Evolutionary conservation across 768 basidiomycete species (phyloP), one percentile per base, ranked within the genome.

Genomic region (Phallus indusiatus): DNA sequence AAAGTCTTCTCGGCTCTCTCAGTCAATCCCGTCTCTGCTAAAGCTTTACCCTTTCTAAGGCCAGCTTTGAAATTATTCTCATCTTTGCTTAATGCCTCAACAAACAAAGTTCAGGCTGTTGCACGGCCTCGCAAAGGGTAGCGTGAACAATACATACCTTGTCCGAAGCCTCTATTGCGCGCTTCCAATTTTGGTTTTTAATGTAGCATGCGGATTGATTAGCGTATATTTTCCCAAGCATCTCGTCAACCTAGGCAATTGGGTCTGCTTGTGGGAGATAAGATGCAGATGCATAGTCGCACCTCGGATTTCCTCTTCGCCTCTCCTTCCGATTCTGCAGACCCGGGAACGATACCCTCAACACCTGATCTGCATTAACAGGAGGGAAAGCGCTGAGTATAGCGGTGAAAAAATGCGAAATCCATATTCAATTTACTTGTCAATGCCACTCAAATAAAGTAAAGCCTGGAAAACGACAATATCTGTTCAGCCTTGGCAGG

Each of bases 141-240:
- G 1, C 16, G 53, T 37, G 1, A 34, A 10, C 33, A 21, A 18
- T 10, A 53, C 67, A 16, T 48, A 79, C 89, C 78, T 91, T 87
- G 64, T 91, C 83, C 21, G 90, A 88, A n/a, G 88, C 84, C 64
- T 92, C 88, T 54, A 81, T 68, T 0, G 84, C 86, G 14, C 90
- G 81, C 66, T 82, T 81, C 86, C 86, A 93, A 67, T 90, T 93
- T 51, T 76, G 75, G 53, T 82, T 81, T 71, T 89, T 90, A 66
- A 92, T 72, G 68, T 92, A 88, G 64, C 88, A 90, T 5, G 88
- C 88, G 2, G 85, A 81, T 86, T 89, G 87, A 59, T 93, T 93
- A 3, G 87, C 81, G 62, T 92, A 88, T 50, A 91, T 82, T 73
- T 87, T 92, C 71, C 88, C 88, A 18, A 89, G 69, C 42, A 90